Base-by-base conservation (phyloP, 495 filamentous ascomycete genomes). In the Penicillium alfredii region DNA sequence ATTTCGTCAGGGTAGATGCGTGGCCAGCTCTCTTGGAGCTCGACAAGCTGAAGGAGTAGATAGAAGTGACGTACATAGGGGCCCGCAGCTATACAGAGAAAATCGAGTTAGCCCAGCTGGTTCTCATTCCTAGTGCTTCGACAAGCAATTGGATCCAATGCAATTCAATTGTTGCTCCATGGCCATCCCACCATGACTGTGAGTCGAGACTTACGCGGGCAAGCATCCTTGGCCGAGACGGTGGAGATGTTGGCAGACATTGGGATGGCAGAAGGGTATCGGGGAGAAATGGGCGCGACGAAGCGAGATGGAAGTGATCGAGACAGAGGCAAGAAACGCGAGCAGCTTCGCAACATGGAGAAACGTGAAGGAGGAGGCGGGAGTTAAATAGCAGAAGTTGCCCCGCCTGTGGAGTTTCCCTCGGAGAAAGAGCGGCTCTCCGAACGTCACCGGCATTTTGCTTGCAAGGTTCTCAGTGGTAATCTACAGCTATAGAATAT, bases 1-100 rank as follows among this genome's bases (percentile, higher is more conserved):
- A 3, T 35, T 30, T 40, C 28, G 24, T 38, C 15, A 30, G 27
- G 30, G 40, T 36, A 35, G 38, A 35, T n/a, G n/a, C n/a, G n/a
- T n/a, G n/a, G n/a, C n/a, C n/a, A n/a, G n/a, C n/a, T n/a, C n/a
- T n/a, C n/a, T n/a, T n/a, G n/a, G n/a, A n/a, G n/a, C n/a, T n/a
- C n/a, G n/a, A n/a, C n/a, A 16, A 21, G 15, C 14, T 26, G 26
- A 21, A 14, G 9, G 38, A 12, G 26, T 31, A 23, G 44, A 20
- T 21, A 21, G 30, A 51, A n/a, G n/a, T n/a, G n/a, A 59, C 72
- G 54, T 67, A 77, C 74, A 60, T 77, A 77, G 35, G 74, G 73
- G 25, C 75, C 74, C 17, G 72, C 74, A 45, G 71, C 75, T 77
- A 47, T 12, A 26, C 7, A 7, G 20, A 24, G 20, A 17, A 4